phyloP scores from a whole-genome alignment of 495 filamentous ascomycete species.

The Ramalina intermedia region DNA sequence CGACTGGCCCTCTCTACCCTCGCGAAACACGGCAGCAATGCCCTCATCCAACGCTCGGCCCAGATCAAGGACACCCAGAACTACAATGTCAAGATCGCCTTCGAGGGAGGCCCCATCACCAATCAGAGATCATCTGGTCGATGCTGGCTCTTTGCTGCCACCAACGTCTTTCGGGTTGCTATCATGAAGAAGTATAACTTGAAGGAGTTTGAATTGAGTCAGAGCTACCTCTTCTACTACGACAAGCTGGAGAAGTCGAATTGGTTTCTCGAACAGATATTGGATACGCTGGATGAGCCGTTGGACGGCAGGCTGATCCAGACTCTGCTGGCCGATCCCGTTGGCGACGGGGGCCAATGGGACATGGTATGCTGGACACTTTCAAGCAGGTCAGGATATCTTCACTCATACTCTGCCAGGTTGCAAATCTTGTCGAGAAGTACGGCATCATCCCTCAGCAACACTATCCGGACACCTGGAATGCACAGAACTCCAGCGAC shows the following conservation, averaged over 20 bases:
- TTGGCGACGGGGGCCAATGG: slow-evolving; percentile 79
- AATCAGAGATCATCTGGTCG: slow-evolving; percentile 67
- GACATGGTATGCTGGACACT: slow-evolving; percentile 50
- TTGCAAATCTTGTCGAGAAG: slow-evolving; percentile 65
- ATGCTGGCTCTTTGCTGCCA: slow-evolving; percentile 82
- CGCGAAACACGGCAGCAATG: slow-evolving; percentile 30
- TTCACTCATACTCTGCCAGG: neutral
- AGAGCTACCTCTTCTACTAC: slow-evolving; percentile 87
- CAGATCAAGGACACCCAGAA: slow-evolving; percentile 51
- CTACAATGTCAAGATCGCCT: slow-evolving; percentile 69
- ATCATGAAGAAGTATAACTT: slow-evolving; percentile 69
- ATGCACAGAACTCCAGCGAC: slow-evolving; percentile 49
- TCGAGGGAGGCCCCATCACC: slow-evolving; percentile 72
- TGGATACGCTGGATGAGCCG: slow-evolving; percentile 53
- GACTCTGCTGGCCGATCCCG: slow-evolving; percentile 45
- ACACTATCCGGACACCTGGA: slow-evolving; percentile 67
- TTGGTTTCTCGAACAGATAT: slow-evolving; percentile 69
- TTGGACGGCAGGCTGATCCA: slow-evolving; percentile 57
- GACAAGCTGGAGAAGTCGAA: slow-evolving; percentile 90
- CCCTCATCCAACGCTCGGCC: slow-evolving; percentile 35
- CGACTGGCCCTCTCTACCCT: slow-evolving; percentile 57
- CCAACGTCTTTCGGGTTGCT: slow-evolving; percentile 74
- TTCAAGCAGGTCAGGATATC: no score
- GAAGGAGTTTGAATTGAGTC: slow-evolving; percentile 65
- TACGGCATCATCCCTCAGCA: slow-evolving; percentile 74